Evolutionary conservation across 176 grass and related monocot species (phyloP).

Genomic region (Oryza longistaminata): DNA sequence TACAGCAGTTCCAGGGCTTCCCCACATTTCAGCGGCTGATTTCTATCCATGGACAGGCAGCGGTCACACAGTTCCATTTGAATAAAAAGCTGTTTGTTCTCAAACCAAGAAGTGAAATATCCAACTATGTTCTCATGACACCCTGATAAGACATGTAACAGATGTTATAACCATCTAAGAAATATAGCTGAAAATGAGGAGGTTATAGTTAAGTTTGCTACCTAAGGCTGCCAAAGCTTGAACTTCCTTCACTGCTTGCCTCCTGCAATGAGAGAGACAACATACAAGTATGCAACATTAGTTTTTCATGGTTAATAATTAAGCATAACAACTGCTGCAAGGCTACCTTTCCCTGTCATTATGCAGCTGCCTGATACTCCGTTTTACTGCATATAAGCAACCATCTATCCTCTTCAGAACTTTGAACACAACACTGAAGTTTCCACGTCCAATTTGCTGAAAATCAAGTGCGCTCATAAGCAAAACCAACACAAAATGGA

Average conservation of each 20-base stretch:
- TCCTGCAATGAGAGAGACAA: constrained; percentile 57
- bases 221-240: constrained; percentile 96
- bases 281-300: constrained; percentile 33
- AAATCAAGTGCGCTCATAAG: constrained; percentile 37
- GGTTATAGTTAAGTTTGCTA: constrained; percentile 31
- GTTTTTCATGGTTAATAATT: not conserved
- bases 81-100: constrained; percentile 83
- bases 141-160: constrained; percentile 48
- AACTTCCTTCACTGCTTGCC: constrained; percentile 86
- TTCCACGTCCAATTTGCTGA: constrained; percentile 90
- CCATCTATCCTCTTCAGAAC: constrained; percentile 97
- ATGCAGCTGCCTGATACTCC: constrained; percentile 69
- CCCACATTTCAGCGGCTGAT: constrained; percentile 44
- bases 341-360: constrained; percentile 88
- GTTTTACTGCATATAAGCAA: constrained; percentile 93
- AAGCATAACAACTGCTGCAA: constrained; percentile 14
- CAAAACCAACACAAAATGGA: constrained; percentile 13
- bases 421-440: constrained; percentile 94
- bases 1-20: constrained; percentile 75
- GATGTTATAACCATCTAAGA: constrained; percentile 13
- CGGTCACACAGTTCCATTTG: constrained; percentile 93
- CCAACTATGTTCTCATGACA: constrained; percentile 87
- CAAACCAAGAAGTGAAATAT: constrained; percentile 98
- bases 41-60: constrained; percentile 51
- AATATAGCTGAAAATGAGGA: constrained; percentile 21